Percentiles rank a stretch among this genome's conserved stretches.
These are phyloP conservation scores for Podila epicladia DNA, from an alignment of 192 early-diverging fungal genomes.

Conservation along the genomic window DNA sequence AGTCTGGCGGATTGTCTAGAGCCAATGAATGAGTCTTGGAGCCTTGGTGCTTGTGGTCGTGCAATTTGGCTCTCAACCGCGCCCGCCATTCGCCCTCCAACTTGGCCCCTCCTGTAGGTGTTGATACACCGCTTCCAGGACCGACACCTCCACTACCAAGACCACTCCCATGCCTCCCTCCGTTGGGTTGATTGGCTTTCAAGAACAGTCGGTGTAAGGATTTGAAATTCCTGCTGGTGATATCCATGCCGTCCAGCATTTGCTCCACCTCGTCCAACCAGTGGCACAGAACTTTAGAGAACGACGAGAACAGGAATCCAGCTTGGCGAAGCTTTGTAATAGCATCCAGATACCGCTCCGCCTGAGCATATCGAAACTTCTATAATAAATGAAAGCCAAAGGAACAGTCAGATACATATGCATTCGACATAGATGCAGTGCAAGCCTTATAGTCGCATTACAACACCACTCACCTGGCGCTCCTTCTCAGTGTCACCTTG, in stretches of 20 bases:
- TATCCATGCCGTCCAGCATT: conserved; percentile 31
- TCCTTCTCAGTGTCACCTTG: not conserved
- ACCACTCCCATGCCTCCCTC: conserved; percentile 10
- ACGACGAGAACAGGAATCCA: conserved; percentile 54
- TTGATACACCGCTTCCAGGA: not conserved
- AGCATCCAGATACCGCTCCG: conserved; percentile 52
- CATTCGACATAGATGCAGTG: too few species aligned
- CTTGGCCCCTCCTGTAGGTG: not conserved
- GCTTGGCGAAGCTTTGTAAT: conserved; percentile 57
- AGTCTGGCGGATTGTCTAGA: not conserved
- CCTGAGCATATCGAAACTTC: conserved; percentile 37
- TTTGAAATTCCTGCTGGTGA: conserved; percentile 25
- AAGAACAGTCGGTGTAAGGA: conserved; percentile 25
- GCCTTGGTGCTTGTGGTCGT: not conserved
- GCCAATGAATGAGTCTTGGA: conserved; percentile 4
- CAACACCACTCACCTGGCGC: conserved; percentile 13
- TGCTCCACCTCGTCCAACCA: conserved; percentile 57
- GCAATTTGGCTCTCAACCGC: conserved; percentile 18
- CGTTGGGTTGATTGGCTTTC: conserved; percentile 10
- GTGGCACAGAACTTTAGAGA: conserved; percentile 49
- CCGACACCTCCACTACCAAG: not conserved
- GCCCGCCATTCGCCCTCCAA: conserved; percentile 25
- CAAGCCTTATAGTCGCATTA: not conserved
- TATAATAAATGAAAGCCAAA: conserved; percentile 8
- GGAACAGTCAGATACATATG: too few species aligned